Evolutionary conservation across 2,329 filamentous ascomycete genomes (phyloP).

Genomic region (Orbilia blumenaviensis): DNA sequence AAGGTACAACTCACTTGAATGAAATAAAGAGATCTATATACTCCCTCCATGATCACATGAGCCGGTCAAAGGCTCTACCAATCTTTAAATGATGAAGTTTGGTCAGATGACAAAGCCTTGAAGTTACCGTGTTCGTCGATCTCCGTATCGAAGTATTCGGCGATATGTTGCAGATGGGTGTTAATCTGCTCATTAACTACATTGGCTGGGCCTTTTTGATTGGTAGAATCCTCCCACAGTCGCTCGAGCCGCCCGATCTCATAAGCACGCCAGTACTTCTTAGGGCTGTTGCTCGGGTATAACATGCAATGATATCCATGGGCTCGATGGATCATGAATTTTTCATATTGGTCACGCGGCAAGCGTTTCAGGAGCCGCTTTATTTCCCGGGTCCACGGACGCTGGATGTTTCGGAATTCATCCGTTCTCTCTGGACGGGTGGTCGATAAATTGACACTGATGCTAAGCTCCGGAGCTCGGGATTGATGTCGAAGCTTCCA

Average conservation of each 20-base stretch:
- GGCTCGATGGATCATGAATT: conserved; percentile 33
- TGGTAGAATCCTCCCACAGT: conserved; percentile 18
- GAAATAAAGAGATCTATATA: too few species aligned
- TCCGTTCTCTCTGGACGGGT: conserved; percentile 16
- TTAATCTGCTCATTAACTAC: neutral
- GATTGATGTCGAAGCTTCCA: neutral
- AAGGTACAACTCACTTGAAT: too few species aligned
- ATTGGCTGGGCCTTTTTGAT: neutral
- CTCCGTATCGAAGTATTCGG: conserved; percentile 5
- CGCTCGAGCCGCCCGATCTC: conserved; percentile 28
- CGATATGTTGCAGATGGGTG: conserved; percentile 1
- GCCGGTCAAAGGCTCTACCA: neutral
- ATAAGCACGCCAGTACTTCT: conserved; percentile 7
- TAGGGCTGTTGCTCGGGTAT: neutral
- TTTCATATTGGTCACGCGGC: neutral
- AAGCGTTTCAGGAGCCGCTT: conserved; percentile 3
- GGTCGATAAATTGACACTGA: neutral
- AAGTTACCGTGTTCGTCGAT: conserved; percentile 9
- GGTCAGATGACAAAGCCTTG: conserved; percentile 14
- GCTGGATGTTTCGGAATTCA: neutral
- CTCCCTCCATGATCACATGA: too few species aligned
- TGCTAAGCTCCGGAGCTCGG: conserved; percentile 1
- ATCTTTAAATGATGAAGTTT: conserved; percentile 14
- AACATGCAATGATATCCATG: conserved; percentile 23
- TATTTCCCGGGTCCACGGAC: conserved; percentile 33